A percentile compares a stretch with the other conserved stretches of the same genome.
phyloP scores from a whole-genome alignment of 805 yeast genomes.

The Spathaspora sp. region DNA sequence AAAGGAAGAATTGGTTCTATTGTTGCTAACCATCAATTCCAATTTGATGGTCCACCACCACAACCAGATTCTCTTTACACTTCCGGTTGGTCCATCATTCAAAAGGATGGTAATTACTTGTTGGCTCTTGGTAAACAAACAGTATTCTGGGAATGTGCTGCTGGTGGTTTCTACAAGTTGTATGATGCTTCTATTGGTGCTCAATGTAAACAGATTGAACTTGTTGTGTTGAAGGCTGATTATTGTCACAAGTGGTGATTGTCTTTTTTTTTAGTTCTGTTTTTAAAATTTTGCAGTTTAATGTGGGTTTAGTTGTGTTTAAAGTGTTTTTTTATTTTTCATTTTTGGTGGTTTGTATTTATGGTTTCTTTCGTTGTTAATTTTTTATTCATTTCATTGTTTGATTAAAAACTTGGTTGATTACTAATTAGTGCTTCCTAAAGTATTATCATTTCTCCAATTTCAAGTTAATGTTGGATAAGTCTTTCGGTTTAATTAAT shows the following conservation, averaged over 20 bases:
- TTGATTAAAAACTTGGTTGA: background rate
- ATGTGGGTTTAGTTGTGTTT: background rate
- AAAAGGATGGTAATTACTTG: background rate
- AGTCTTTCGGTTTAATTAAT: background rate
- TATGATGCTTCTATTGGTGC: constrained; percentile 7
- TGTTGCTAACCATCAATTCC: constrained; percentile 9
- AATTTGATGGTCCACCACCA: constrained; percentile 6
- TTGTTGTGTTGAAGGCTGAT: constrained; percentile 1
- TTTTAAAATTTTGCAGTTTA: background rate
- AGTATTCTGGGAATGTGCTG: constrained; percentile 7
- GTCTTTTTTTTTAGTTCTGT: background rate
- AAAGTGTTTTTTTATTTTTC: background rate
- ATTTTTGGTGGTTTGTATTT: background rate
- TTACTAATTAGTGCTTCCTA: background rate
- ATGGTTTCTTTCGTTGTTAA: background rate
- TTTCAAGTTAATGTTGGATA: background rate
- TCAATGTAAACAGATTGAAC: constrained; percentile 4
- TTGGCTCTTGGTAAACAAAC: constrained; percentile 5
- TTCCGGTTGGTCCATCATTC: constrained; percentile 5
- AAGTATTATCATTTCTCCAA: background rate
- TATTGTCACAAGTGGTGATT: background rate
- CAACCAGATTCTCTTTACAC: constrained; percentile 6
- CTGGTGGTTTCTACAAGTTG: constrained; percentile 4
- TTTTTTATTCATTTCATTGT: background rate
- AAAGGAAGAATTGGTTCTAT: constrained; percentile 3